Base-by-base conservation (phyloP, 208 protist species). In the Willaertia magna region DNA sequence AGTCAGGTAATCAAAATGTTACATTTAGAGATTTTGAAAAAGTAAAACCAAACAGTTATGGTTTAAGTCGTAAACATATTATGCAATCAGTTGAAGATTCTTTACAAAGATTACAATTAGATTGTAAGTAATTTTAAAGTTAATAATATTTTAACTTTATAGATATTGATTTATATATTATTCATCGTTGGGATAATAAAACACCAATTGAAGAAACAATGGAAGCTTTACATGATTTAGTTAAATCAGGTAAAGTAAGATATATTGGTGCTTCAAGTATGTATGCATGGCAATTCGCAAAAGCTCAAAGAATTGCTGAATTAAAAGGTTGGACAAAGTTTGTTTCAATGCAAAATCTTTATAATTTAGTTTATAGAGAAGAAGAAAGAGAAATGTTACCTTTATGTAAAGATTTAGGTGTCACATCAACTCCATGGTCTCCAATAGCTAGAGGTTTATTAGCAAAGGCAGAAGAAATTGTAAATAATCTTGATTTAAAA, bases 81-180 rank as follows among this genome's bases (percentile, higher is more conserved):
- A 76, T 76, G 67, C 67, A 76, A 4, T n/a, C 67, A 44, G 34
- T 76, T 76, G 39, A 76, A 44, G 67, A 76, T 76, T 76, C 67
- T 22, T 76, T 83, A 26, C 20, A 83, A 42, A 83, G 78, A 83
- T 55, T 83, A 14, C 14, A 47, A 51, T 39, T n/a, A 34, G 46
- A 83, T 40, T 83, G 55, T 67, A 67, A 34, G 55, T 67, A 67
- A 2, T 34, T 67, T 67, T 22, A 59, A 12, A 59, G 26, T 20
- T 6, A 20, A 20, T 51, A 51, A 51, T 20, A 20, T 51, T n/a
- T n/a, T n/a, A n/a, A n/a, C n/a, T n/a, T n/a, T 34, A 22, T 11
- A 67, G 55, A 81, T 43, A 81, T 81, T 81, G 76, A 81, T 51
- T 81, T 81, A 43, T 81, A 51, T 51, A 46, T 51, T 40, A 81